Base-by-base conservation (phyloP, 148 eudicot species). In the Rhododendron molle region DNA sequence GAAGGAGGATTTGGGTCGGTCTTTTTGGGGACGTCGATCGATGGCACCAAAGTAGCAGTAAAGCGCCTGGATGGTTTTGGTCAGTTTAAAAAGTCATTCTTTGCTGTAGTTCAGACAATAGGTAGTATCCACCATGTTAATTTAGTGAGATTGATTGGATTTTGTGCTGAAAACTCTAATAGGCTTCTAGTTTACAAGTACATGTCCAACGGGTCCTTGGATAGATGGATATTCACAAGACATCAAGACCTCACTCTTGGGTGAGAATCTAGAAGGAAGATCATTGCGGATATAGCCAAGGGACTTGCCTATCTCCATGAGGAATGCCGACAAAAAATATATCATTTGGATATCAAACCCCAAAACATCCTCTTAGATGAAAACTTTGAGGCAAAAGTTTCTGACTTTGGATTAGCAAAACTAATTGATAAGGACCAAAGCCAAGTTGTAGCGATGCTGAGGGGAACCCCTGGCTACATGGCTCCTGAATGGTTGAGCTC, bases 401-500 rank as follows among this genome's bases (percentile, higher is more conserved):
- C 81, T 13, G 86, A 77, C 28, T 85, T 85, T 60, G 86, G 86
- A 34, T 78, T 85, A 67, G 43, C 82, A 14, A 85, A 85, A 38
- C 30, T 78, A 13, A 58, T 85, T 49, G 86, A 78, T 8, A 85
- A 34, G 81, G 86, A 85, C 30, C 86, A 62, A 21, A 85, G 82
- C 77, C 74, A 44, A 85, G 83, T 62, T 60, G 34, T 85, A 26
- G 78, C 86, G 2, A 60, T 47, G 1, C 1, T 78, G 46, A 78
- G 30, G 49, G 86, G 86, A 60, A 78, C 86, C 43, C 86, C 77
- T 3, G 86, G 86, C 36, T 85, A 85, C 14, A 12, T 85, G 69
- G 86, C 86, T 78, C 82, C 86, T 5, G 86, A 85, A 76, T 85
- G 76, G 82, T 26, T 58, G 82, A 85, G 82, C 80, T 85, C 82